Evolutionary conservation across 768 basidiomycete genomes (phyloP).

Genomic region (Xerocomus potaroensis): DNA sequence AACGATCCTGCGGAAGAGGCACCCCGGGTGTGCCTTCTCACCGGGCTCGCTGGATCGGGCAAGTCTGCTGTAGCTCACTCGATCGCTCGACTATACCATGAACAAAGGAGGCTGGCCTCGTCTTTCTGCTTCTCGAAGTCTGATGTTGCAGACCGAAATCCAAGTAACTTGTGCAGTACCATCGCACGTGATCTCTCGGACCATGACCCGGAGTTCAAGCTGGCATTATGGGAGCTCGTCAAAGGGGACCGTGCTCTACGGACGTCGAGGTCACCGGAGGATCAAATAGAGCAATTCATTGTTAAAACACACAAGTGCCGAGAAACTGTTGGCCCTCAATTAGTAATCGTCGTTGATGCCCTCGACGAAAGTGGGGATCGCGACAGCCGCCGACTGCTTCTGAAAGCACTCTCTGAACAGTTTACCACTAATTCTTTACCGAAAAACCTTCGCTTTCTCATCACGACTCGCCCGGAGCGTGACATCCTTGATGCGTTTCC

Average conservation of each 20-base stretch:
- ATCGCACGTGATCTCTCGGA: not conserved
- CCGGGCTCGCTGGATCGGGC: not conserved
- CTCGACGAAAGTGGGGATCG: not conserved
- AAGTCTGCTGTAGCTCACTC: not conserved
- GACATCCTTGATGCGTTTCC: not conserved
- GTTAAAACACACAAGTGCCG: not conserved
- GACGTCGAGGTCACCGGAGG: not conserved
- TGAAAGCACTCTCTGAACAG: not conserved
- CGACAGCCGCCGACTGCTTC: not conserved
- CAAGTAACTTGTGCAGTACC: not conserved
- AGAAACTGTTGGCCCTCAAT: not conserved
- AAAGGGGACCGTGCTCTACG: not conserved
- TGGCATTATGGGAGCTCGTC: not conserved
- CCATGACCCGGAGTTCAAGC: not conserved
- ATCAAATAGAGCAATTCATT: not conserved
- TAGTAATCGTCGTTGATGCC: not conserved
- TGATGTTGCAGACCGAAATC: not conserved
- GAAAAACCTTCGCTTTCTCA: not conserved
- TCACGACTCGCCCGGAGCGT: not conserved
- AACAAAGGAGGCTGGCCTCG: not conserved
- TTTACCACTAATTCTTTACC: not conserved
- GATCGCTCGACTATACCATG: not conserved
- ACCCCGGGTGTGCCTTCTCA: not conserved
- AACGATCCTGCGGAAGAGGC: not conserved
- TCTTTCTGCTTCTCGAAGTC: not conserved